Percentiles rank a stretch among this genome's conserved stretches.
Conservation (phyloP, 805 yeast genomes). For the Tetrapisispora fleetii region DNA sequence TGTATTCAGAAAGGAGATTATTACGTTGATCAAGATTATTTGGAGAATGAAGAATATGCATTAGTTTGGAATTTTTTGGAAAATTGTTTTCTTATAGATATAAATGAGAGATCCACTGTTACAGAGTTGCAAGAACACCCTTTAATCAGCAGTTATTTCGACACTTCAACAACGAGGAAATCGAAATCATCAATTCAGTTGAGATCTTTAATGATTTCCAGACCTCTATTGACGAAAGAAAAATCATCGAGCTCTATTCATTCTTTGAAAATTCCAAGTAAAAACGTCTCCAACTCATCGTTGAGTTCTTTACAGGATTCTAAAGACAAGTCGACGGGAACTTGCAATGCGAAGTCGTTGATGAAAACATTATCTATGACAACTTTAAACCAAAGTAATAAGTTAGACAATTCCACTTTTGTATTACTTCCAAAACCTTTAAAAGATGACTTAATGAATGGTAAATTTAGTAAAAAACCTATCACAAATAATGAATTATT, state of each 20-base stretch:
- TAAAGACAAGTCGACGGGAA: not conserved
- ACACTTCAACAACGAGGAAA: not conserved
- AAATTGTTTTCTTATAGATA: slow-evolving; percentile 40
- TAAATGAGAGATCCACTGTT: slow-evolving; percentile 37
- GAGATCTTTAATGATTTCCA: not conserved
- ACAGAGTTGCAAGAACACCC: slow-evolving; percentile 37
- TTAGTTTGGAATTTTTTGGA: slow-evolving; percentile 47
- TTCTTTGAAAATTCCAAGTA: slow-evolving; percentile 16
- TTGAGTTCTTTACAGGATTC: not conserved
- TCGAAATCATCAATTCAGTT: not conserved
- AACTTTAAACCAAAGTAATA: slow-evolving; percentile 1
- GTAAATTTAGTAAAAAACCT: slow-evolving; percentile 26
- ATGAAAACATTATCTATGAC: slow-evolving; percentile 22
- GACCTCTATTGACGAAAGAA: not conserved
- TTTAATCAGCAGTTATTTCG: slow-evolving; percentile 15
- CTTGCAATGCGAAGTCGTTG: slow-evolving; percentile 9
- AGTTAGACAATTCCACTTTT: slow-evolving; percentile 21
- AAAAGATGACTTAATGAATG: slow-evolving; percentile 24
- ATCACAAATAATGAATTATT: slow-evolving; percentile 13
- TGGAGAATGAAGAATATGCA: slow-evolving; percentile 38
- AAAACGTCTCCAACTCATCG: slow-evolving; percentile 6
- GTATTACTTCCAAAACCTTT: slow-evolving; percentile 25
- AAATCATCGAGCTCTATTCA: slow-evolving; percentile 6
- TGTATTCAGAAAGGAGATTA: slow-evolving; percentile 54
- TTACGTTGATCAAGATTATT: slow-evolving; percentile 48